Evolutionary conservation across 345 rosid species (phyloP), one percentile per base, ranked within the genome.

Genomic region (Psidium friedrichsthalianum): DNA sequence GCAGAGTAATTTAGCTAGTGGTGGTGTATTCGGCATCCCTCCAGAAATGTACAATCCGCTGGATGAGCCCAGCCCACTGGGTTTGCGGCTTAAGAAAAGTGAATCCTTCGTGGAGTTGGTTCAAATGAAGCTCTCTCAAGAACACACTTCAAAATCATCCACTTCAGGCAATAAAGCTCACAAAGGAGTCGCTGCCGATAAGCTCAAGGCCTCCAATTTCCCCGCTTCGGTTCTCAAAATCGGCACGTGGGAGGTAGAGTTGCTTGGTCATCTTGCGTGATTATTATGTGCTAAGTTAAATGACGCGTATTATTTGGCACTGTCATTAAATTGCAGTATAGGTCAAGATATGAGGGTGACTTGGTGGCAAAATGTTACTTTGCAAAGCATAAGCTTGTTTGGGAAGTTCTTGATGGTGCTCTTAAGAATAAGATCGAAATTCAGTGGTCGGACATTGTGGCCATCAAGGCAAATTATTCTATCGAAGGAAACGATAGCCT

Each of bases 321-420:
- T 21, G 20, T 44, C 42, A 32, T 55, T 53, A 16, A 42, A 58
- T 49, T 85, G 85, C 90, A 94, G 96, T 93, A 92, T 85, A 93
- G 89, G 78, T 92, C 96, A 6, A 92, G 93, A 86, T 88, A 94
- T 49, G 98, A 93, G 87, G 98, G 96, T 42, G 96, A 94, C 86
- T 89, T 94, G 92, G 96, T 94, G 53, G 98, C 90, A 0, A 94
- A 94, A 88, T 94, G 95, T 84, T 94, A 94, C 89, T 94, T 93
- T 87, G 95, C 95, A 10, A 94, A 93, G 91, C 94, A 93, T 88
- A 94, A 93, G 88, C 92, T 94, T 47, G 96, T 94, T 54, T 94
- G 97, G 97, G 97, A 94, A 90, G 94, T 93, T 84, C 94, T 94
- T 76, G 98, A 94, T 84, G 98, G 95, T 82, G 92, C 94, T 74